Evolutionary conservation across 2,329 filamentous ascomycete genomes (phyloP).

Genomic region (Pseudonectria foliicola): DNA sequence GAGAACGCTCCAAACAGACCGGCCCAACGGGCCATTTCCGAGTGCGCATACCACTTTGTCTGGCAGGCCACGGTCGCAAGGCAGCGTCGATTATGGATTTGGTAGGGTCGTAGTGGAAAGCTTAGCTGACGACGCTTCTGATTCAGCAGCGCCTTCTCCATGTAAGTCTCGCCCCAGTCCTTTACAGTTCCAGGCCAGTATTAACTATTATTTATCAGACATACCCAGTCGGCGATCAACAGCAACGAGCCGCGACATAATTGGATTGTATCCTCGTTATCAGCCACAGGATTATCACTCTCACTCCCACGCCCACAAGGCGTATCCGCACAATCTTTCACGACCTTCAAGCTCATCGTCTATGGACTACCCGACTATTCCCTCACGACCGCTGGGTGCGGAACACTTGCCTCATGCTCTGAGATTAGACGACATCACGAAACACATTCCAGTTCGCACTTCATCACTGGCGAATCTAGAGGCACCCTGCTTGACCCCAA

Average conservation of each 20-base stretch:
- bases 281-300: no score
- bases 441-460: conserved; percentile 27
- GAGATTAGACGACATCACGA: conserved; percentile 28
- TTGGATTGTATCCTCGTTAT: no score
- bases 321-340: conserved; percentile 10
- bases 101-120: conserved; percentile 13
- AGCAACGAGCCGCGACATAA: conserved; percentile 3
- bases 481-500: conserved; percentile 29
- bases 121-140: conserved; percentile 7
- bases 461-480: conserved; percentile 31
- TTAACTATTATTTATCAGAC: conserved; percentile 5
- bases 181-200: neutral
- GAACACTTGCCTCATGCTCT: conserved; percentile 7
- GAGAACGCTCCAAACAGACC: no score
- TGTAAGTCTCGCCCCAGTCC: conserved; percentile 4
- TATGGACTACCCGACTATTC: conserved; percentile 10
- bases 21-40: no score
- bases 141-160: conserved; percentile 15
- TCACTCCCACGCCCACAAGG: conserved; percentile 4
- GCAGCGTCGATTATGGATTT: conserved; percentile 1
- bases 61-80: neutral
- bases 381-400: conserved; percentile 17
- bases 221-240: conserved; percentile 10
- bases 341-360: conserved; percentile 20
- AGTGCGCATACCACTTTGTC: no score